A percentile compares a stretch with the other conserved stretches of the same genome.
phyloP scores from a whole-genome alignment of 2,329 filamentous ascomycete genomes.

The Coniochaeta prunicola region DNA sequence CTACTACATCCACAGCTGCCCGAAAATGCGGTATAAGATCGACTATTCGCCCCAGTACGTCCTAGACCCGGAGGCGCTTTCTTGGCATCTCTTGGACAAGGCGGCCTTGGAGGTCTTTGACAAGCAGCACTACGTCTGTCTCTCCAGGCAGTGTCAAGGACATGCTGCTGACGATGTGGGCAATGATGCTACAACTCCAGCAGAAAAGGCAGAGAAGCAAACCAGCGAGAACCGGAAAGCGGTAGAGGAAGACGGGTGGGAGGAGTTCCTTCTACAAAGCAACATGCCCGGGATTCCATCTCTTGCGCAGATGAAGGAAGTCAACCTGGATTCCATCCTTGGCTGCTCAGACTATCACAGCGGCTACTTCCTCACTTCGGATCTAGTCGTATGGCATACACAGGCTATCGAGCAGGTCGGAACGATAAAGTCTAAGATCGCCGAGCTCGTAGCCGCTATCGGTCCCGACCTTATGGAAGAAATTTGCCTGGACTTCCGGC shows the following conservation, averaged over 20 bases:
- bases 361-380: slow-evolving; percentile 33
- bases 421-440: slow-evolving; percentile 54
- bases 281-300: slow-evolving; percentile 62
- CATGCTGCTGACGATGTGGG: slow-evolving; percentile 8
- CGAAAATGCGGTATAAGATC: slow-evolving; percentile 81
- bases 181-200: neutral
- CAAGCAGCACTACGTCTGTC: slow-evolving; percentile 47
- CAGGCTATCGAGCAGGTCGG: slow-evolving; percentile 40
- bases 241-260: slow-evolving; percentile 14
- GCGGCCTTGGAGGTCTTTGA: slow-evolving; percentile 43
- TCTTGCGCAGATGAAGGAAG: slow-evolving; percentile 39
- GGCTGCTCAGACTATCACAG: slow-evolving; percentile 37
- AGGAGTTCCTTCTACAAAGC: slow-evolving; percentile 45
- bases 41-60: slow-evolving; percentile 70
- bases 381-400: slow-evolving; percentile 54
- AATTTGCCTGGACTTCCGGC: slow-evolving; percentile 51
- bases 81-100: slow-evolving; percentile 54
- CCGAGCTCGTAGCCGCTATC: slow-evolving; percentile 59
- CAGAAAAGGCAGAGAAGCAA: neutral
- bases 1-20: slow-evolving; percentile 74
- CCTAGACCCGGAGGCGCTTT: slow-evolving; percentile 58
- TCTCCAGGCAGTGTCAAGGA: slow-evolving; percentile 23
- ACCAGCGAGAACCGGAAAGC: slow-evolving; percentile 4
- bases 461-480: slow-evolving; percentile 51
- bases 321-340: slow-evolving; percentile 53